phyloP scores from a whole-genome alignment of 139 green algal genomes.

The Chlamydomonas sphaeroides region DNA sequence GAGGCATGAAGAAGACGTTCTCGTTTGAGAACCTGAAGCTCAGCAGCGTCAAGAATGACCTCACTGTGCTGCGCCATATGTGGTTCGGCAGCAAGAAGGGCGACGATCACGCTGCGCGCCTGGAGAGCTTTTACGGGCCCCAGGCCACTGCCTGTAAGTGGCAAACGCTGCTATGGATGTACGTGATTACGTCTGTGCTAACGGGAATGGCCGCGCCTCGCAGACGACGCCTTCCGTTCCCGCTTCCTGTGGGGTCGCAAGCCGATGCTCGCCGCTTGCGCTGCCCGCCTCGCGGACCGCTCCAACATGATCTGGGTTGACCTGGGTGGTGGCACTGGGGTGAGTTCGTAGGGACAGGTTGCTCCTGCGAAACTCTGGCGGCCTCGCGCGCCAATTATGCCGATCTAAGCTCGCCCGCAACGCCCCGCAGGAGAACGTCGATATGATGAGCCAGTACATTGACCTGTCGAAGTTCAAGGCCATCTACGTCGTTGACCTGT shows the following conservation, averaged over 20 bases:
- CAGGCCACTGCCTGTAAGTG: conserved; percentile 81
- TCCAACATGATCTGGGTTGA: conserved; percentile 93
- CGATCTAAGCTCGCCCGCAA: neutral
- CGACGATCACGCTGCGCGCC: conserved; percentile 77
- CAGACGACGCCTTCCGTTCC: conserved; percentile 95
- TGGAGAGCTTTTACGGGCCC: conserved; percentile 88
- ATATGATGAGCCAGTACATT: conserved; percentile 94
- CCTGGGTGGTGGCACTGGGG: conserved; percentile 92
- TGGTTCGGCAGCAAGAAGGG: conserved; percentile 82
- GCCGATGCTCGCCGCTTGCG: conserved; percentile 90
- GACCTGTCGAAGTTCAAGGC: conserved; percentile 88
- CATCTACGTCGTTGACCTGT: conserved; percentile 98
- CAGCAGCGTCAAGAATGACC: conserved; percentile 73
- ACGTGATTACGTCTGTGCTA: too few relatives aligned
- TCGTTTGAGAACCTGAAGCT: conserved; percentile 53
- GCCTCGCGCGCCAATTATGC: conserved; percentile 5
- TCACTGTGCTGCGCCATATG: conserved; percentile 82
- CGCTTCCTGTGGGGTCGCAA: conserved; percentile 95
- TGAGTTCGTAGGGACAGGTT: conserved; percentile 51
- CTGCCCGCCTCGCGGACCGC: conserved; percentile 77
- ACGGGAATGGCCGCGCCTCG: neutral
- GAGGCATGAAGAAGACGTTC: conserved; percentile 14
- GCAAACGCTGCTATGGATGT: too few relatives aligned
- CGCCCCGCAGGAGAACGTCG: conserved; percentile 94
- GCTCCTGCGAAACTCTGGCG: too few relatives aligned